phyloP scores from a whole-genome alignment of 352 stramenopile genomes.

The Globisporangium echinulatum region DNA sequence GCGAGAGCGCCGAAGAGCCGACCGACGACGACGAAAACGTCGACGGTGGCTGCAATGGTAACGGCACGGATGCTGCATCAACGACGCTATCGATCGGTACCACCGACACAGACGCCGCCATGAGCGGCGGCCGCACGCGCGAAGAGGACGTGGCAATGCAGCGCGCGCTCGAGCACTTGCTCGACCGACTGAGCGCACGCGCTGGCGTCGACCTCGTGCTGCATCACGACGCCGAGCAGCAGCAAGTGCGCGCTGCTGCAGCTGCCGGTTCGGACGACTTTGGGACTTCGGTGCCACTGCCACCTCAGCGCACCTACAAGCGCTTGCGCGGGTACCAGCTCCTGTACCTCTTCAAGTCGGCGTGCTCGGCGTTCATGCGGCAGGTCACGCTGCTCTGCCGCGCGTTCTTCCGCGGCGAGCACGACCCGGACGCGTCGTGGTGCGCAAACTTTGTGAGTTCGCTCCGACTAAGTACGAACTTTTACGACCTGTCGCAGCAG shows the following conservation, averaged over 20 bases:
- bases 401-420: slow-evolving; percentile 69
- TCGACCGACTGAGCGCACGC: slow-evolving; percentile 33
- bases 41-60: slow-evolving; percentile 9
- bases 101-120: slow-evolving; percentile 1
- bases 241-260: neutral
- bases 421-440: slow-evolving; percentile 67
- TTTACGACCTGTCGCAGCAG: slow-evolving; percentile 69
- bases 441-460: slow-evolving; percentile 79
- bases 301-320: slow-evolving; percentile 9
- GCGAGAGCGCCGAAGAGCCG: slow-evolving; percentile 47
- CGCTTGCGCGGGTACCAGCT: slow-evolving; percentile 47
- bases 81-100: neutral
- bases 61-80: neutral
- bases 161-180: slow-evolving; percentile 40
- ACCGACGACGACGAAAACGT: slow-evolving; percentile 28
- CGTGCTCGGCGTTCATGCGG: slow-evolving; percentile 63
- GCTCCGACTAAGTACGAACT: slow-evolving; percentile 67
- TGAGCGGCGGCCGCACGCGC: slow-evolving; percentile 19
- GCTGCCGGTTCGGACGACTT: slow-evolving; percentile 3
- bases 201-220: slow-evolving; percentile 34
- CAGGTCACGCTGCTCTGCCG: slow-evolving; percentile 71
- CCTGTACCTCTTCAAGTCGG: slow-evolving; percentile 69
- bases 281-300: too few relatives aligned
- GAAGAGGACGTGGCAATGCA: slow-evolving; percentile 31
- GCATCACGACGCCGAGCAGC: slow-evolving; percentile 7